Conservation (phyloP, 371 early-diverging fungal genomes). For the Lichtheimia hyalospora region DNA sequence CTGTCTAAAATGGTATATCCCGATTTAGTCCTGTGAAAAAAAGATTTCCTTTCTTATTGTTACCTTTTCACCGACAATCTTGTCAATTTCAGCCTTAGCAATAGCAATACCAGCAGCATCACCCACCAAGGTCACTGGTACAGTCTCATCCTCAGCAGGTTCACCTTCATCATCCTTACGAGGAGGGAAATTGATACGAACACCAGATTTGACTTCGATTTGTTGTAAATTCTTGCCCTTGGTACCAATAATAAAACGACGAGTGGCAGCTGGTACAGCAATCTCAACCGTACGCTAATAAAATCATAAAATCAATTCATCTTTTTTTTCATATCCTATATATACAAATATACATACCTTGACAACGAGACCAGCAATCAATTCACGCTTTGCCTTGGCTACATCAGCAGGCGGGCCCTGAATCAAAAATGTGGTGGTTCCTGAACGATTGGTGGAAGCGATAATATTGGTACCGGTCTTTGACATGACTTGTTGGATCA, state of each 20-base stretch:
- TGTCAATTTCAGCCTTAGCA: conserved; percentile 87
- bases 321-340: too few species aligned
- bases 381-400: conserved; percentile 77
- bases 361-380: conserved; percentile 71
- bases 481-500: conserved; percentile 71
- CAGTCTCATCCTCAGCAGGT: conserved; percentile 57
- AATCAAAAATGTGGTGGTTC: conserved; percentile 84
- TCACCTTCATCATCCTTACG: conserved; percentile 55
- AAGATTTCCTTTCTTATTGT: background rate
- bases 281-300: conserved; percentile 53
- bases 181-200: conserved; percentile 75
- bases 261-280: conserved; percentile 77
- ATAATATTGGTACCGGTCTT: conserved; percentile 83
- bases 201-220: conserved; percentile 76
- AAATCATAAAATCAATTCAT: background rate
- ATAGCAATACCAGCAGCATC: conserved; percentile 80
- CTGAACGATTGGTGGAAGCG: conserved; percentile 75
- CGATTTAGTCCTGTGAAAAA: background rate
- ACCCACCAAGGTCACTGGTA: conserved; percentile 80
- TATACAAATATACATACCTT: conserved; percentile 51
- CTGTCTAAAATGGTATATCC: conserved; percentile 33
- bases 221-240: conserved; percentile 78
- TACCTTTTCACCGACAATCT: conserved; percentile 77
- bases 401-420: conserved; percentile 80
- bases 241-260: conserved; percentile 84